Evolutionary conservation across 2,329 filamentous ascomycete species (phyloP), one percentile per base, ranked within the genome.

Genomic region (Cordyceps cateniannulata): DNA sequence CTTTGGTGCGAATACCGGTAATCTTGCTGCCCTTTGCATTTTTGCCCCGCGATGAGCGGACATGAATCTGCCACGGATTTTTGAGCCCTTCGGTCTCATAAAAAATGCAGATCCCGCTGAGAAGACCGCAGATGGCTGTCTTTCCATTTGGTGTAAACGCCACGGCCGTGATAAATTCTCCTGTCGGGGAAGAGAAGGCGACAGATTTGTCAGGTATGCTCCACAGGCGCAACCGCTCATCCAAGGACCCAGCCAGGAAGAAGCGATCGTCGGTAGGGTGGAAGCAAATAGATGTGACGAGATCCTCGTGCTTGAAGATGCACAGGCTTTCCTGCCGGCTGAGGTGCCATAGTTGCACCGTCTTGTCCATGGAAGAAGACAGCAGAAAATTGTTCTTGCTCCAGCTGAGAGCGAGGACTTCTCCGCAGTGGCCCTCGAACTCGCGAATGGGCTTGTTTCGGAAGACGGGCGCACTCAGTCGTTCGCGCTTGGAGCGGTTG

Each of bases 341-440:
- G 64, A 95, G 81, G 73, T 99, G 95, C 93, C 95, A 99, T 52
- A 99, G 75, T 16, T 91, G 85, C 14, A 99, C 95, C 0, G 93
- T 96, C 77, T 97, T 97, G 72, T 99, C 95, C 92, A 98, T 97
- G 0, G 93, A 96, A 0, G 93, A 96, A 3, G 93, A 97, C 18
- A 99, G 80, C 29, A 99, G 75, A 67, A 99, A 99, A 72, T 96
- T 96, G 75, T 99, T 99, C 80, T 98, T 99, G 77, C 93, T 98
- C 95, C 95, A 99, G 72, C 91, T 96, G 62, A 99, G 73, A 70
- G 96, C 93, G 65, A 99, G 77, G 6, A 99, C 86, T 66, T 96
- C 93, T 18, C 89, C 87, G 0, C 85, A 88, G 70, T 99, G 95
- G 5, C 92, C 93, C 59, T 83, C 77, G 65, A 95, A 97, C 69